Evolutionary conservation across 805 yeast species (phyloP).

Genomic region (Blastobotrys terrestris): DNA sequence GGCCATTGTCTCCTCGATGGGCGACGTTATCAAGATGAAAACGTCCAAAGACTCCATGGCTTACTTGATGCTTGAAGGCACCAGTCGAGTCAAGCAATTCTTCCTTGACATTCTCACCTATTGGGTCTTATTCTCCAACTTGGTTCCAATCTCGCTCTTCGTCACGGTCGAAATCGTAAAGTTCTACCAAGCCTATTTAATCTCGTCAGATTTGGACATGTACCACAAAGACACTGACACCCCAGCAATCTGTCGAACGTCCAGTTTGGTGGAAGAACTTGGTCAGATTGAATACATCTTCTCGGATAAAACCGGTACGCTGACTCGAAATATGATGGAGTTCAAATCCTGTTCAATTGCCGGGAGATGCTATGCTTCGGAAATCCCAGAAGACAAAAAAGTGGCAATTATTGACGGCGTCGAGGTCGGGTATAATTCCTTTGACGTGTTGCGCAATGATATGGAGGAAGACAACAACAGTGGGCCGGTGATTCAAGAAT

Average conservation of each 20-base stretch:
- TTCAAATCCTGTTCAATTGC: conserved; percentile 90
- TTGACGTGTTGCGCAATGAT: conserved; percentile 49
- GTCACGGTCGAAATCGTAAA: conserved; percentile 96
- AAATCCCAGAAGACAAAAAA: conserved; percentile 84
- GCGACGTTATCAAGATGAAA: conserved; percentile 70
- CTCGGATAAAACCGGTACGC: conserved; percentile 96
- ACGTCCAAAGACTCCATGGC: conserved; percentile 47
- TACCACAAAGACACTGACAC: conserved; percentile 84
- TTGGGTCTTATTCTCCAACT: conserved; percentile 93
- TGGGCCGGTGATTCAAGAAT: conserved; percentile 55
- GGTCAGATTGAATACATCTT: conserved; percentile 96
- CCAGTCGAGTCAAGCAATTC: conserved; percentile 62
- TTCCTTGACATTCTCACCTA: conserved; percentile 85
- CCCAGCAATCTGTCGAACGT: conserved; percentile 91
- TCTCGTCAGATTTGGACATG: conserved; percentile 90
- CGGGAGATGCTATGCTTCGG: conserved; percentile 80
- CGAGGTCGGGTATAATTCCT: conserved; percentile 72
- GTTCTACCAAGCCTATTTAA: conserved; percentile 90
- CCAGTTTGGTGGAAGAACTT: conserved; percentile 90
- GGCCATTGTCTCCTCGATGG: conserved; percentile 75
- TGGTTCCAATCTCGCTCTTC: conserved; percentile 95
- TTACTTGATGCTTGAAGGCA: conserved; percentile 64
- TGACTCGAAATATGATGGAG: conserved; percentile 95
- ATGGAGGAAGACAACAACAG: conserved; percentile 36
- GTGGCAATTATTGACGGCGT: conserved; percentile 71